Evolutionary conservation across 139 green algal genomes (phyloP).

Genomic region (Ulvella scutata): DNA sequence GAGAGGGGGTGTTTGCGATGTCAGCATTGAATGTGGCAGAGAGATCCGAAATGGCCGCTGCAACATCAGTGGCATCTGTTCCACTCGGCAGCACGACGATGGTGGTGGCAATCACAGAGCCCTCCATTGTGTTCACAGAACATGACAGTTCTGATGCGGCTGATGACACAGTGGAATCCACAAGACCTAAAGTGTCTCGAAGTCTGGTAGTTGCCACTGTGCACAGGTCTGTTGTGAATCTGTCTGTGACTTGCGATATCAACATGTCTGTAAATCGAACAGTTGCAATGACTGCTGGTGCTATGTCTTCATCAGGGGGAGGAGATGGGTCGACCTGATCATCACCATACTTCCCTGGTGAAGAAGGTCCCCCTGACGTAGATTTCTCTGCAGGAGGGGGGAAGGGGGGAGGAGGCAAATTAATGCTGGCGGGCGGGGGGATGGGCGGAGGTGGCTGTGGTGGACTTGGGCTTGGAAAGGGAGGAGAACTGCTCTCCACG

Average conservation of each 20-base stretch:
- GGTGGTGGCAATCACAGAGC: not conserved
- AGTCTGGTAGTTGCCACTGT: not conserved
- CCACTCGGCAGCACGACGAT: not conserved
- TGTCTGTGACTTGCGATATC: not conserved
- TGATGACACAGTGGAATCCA: not conserved
- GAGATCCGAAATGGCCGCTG: not conserved
- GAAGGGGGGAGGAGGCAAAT: no score
- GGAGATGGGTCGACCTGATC: no score
- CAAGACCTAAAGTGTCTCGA: no score
- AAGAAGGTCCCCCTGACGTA: no score
- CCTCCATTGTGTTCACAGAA: not conserved
- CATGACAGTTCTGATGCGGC: not conserved
- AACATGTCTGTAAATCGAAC: not conserved
- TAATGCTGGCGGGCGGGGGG: no score
- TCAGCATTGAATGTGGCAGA: not conserved
- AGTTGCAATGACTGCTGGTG: not conserved
- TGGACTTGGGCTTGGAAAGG: no score
- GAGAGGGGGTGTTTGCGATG: not conserved
- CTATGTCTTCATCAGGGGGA: no score
- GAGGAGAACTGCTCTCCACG: not conserved
- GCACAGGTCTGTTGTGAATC: not conserved
- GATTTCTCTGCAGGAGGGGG: no score
- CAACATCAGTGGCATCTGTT: not conserved
- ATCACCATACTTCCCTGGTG: no score
- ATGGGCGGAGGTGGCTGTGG: no score